Conservation (phyloP, 192 early-diverging fungal species). For the Backusella macrospora region DNA sequence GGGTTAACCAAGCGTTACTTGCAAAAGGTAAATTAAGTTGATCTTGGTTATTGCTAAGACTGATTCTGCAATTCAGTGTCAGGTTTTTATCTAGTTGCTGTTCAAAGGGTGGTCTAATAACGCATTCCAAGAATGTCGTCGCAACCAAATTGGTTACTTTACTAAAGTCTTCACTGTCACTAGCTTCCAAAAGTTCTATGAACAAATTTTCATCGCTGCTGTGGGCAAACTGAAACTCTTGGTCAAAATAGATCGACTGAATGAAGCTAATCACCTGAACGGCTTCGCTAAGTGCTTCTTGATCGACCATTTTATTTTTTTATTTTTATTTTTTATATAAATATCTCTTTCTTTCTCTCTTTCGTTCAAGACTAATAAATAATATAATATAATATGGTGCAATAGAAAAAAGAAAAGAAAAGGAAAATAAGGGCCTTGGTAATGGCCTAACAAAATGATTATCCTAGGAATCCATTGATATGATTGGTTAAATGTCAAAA, state of each 20-base stretch:
- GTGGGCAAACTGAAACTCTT: slow-evolving; percentile 26
- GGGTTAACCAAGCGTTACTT: slow-evolving; percentile 10
- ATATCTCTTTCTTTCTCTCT: too few species aligned
- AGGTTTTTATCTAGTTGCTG: background rate
- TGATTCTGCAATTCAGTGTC: background rate
- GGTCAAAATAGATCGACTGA: slow-evolving; percentile 30
- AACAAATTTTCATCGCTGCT: background rate
- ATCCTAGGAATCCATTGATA: background rate
- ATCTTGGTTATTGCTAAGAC: background rate
- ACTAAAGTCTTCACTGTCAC: background rate
- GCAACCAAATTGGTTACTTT: too few species aligned
- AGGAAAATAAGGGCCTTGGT: background rate
- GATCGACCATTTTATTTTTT: background rate
- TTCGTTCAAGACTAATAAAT: too few species aligned
- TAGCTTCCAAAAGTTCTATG: background rate
- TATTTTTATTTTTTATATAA: background rate
- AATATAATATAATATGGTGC: background rate
- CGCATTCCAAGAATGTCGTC: background rate
- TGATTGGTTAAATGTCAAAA: slow-evolving; percentile 10
- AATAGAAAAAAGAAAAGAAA: background rate
- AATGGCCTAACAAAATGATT: background rate
- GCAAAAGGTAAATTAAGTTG: background rate
- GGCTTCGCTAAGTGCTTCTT: slow-evolving; percentile 10
- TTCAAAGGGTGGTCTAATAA: slow-evolving; percentile 16
- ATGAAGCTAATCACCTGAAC: slow-evolving; percentile 19